Percentiles rank a stretch among this genome's conserved stretches.
Evolutionary conservation across 2,329 filamentous ascomycete species (phyloP).

Genomic region (Talaromyces sp.): DNA sequence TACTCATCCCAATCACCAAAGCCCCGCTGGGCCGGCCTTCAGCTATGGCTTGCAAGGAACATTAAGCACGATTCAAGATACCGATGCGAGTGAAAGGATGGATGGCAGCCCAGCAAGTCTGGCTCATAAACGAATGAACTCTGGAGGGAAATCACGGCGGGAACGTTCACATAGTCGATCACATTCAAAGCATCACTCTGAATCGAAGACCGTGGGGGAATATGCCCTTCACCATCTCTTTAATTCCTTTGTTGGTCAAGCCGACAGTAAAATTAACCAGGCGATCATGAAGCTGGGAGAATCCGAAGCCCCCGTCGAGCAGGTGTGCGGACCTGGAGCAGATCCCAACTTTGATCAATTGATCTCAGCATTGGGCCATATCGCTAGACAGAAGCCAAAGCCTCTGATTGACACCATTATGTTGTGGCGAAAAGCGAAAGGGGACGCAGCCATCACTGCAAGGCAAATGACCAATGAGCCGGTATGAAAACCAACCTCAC

Average conservation of each 20-base stretch:
- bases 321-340: slow-evolving; percentile 85
- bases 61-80: slow-evolving; percentile 44
- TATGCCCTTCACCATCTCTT: slow-evolving; percentile 96
- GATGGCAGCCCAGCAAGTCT: slow-evolving; percentile 29
- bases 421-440: slow-evolving; percentile 96
- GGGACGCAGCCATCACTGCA: slow-evolving; percentile 78
- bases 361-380: slow-evolving; percentile 89
- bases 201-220: slow-evolving; percentile 93
- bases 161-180: slow-evolving; percentile 76
- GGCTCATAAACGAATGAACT: slow-evolving; percentile 52
- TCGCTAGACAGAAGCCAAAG: slow-evolving; percentile 91
- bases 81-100: slow-evolving; percentile 32
- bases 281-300: slow-evolving; percentile 80
- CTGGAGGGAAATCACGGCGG: slow-evolving; percentile 67
- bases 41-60: slow-evolving; percentile 30
- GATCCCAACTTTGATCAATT: slow-evolving; percentile 92
- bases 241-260: slow-evolving; percentile 94
- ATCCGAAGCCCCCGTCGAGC: slow-evolving; percentile 80
- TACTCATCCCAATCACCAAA: slow-evolving; percentile 29
- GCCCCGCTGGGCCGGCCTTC: slow-evolving; percentile 46
- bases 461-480: slow-evolving; percentile 42
- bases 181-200: slow-evolving; percentile 70
- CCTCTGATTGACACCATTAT: slow-evolving; percentile 96
- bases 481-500: slow-evolving; percentile 22
- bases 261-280: slow-evolving; percentile 92